Base-by-base conservation (phyloP, 441 rosid species). In the Populus hybrid region DNA sequence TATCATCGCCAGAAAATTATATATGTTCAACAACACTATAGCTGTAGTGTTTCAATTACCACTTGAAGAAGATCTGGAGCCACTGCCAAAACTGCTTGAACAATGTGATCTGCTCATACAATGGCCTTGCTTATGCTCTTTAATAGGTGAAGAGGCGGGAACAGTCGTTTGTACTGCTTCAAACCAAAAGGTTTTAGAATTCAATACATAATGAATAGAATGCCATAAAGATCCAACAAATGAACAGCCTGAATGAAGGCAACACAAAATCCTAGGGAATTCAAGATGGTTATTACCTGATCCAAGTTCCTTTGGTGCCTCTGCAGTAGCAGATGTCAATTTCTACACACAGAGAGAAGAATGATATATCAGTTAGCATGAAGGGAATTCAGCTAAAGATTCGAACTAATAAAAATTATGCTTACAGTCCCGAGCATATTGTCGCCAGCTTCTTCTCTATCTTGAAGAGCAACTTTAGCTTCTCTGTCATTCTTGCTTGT, bases 41-140 rank as follows among this genome's bases (percentile, higher is more conserved):
- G 64, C 59, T 75, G 50, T 64, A 74, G 77, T 69, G 57, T 66
- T 79, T 69, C 66, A 73, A 69, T 76, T 86, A 95, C 98, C 94
- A 87, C 89, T 88, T 70, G 98, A 89, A 81, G 94, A 89, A 53
- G 94, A 94, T 72, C 90, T 92, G 70, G 97, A 89, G 67, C 85
- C 95, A 84, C 91, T 85, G 84, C 97, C 87, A 63, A 97, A 90
- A 83, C 92, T 85, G 63, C 89, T 84, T 81, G 98, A 92, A 85
- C 93, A 84, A 84, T 89, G 84, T 75, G 97, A 92, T 75, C 87
- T 85, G 74, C 88, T 90, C 18, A 75, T 81, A 50, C 84, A 85
- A 73, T 83, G 84, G 11, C 83, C 87, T 46, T 78, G 86, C 77
- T 79, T 85, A 82, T 84, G 87, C 70, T 74, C 86, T 72, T 77